Conservation (phyloP, 768 basidiomycete genomes). For the Myochromella boudieri region DNA sequence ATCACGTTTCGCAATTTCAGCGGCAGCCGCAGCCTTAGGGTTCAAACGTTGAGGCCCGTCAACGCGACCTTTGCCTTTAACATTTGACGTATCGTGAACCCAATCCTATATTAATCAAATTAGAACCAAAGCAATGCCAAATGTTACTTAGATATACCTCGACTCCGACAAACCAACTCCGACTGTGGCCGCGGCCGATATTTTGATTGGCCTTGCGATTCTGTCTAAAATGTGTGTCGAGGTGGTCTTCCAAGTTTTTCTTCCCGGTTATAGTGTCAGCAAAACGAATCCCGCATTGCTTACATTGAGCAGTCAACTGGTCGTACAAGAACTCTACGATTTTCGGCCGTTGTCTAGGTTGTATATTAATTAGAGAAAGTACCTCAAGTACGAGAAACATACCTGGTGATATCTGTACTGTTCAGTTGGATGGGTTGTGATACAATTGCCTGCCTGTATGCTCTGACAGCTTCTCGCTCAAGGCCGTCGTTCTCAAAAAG, state of each 20-base stretch:
- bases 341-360: constrained; percentile 62
- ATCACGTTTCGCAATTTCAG: constrained; percentile 70
- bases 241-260: constrained; percentile 79
- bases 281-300: constrained; percentile 91
- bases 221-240: constrained; percentile 96
- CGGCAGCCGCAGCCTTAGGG: constrained; percentile 59
- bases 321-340: constrained; percentile 72
- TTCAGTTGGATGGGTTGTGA: constrained; percentile 60
- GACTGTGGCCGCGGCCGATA: constrained; percentile 79
- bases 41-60: constrained; percentile 49
- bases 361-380: too few species aligned
- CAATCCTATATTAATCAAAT: constrained; percentile 64
- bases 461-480: constrained; percentile 47
- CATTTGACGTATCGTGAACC: constrained; percentile 68
- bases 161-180: constrained; percentile 84
- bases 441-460: constrained; percentile 63
- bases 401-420: constrained; percentile 74
- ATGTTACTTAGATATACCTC: constrained; percentile 55
- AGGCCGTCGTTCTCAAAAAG: constrained; percentile 32
- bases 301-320: constrained; percentile 80
- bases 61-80: constrained; percentile 69
- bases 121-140: constrained; percentile 3
- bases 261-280: constrained; percentile 70
- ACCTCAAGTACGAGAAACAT: constrained; percentile 22
- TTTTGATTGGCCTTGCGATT: constrained; percentile 83